Conservation (phyloP, 352 stramenopile species). For the Pythium utonaiense region DNA sequence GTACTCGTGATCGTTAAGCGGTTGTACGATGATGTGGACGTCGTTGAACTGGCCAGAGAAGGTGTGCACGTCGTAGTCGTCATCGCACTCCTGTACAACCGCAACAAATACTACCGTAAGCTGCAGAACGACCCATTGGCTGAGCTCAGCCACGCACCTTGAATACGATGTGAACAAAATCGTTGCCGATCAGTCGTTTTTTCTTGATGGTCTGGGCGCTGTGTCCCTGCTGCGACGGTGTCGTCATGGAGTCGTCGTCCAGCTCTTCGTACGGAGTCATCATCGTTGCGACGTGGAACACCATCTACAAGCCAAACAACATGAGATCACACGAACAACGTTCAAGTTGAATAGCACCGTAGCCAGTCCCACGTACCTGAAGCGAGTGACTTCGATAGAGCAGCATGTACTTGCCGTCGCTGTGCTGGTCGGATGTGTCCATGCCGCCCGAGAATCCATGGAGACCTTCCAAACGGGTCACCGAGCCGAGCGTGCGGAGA, state of each 20-base stretch:
- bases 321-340: background rate
- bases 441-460: conserved; percentile 71
- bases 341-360: background rate
- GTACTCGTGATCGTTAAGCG: conserved; percentile 70
- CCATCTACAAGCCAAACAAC: conserved; percentile 45
- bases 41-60: conserved; percentile 85
- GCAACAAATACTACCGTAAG: background rate
- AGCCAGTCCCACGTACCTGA: conserved; percentile 62
- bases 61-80: conserved; percentile 70
- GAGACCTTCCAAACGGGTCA: conserved; percentile 67
- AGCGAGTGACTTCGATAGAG: conserved; percentile 63
- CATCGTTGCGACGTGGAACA: conserved; percentile 87
- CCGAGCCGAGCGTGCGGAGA: conserved; percentile 56
- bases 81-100: conserved; percentile 53
- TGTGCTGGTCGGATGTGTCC: conserved; percentile 52
- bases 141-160: conserved; percentile 38
- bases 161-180: conserved; percentile 87
- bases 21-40: conserved; percentile 85
- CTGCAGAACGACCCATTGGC: background rate
- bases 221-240: background rate
- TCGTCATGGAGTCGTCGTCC: background rate
- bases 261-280: conserved; percentile 43
- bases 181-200: conserved; percentile 87
- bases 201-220: conserved; percentile 51
- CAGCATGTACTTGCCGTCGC: conserved; percentile 72